Conservation (phyloP, 192 early-diverging fungal species). For the Backusella liffmaniae region DNA sequence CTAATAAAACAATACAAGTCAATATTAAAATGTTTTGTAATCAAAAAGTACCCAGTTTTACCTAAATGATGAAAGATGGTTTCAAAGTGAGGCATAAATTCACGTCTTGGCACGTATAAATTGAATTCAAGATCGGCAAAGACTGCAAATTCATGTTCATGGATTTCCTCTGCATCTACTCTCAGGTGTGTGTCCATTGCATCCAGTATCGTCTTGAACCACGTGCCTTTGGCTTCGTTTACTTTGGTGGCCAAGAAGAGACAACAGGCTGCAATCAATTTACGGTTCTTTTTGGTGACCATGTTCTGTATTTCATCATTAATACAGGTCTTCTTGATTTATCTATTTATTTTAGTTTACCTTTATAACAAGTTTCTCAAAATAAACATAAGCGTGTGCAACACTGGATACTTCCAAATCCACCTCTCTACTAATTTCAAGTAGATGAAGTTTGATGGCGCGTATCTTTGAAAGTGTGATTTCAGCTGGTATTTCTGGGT, state of each 20-base stretch:
- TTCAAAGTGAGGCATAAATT: slow-evolving; percentile 93
- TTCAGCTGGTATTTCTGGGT: slow-evolving; percentile 75
- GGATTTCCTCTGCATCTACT: slow-evolving; percentile 74
- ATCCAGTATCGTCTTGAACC: slow-evolving; percentile 60
- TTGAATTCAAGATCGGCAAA: slow-evolving; percentile 92
- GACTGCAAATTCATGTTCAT: slow-evolving; percentile 87
- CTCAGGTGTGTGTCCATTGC: slow-evolving; percentile 74
- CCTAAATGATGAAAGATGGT: slow-evolving; percentile 70
- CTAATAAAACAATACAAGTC: slow-evolving; percentile 10
- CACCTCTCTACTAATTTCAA: slow-evolving; percentile 64
- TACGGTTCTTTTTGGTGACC: slow-evolving; percentile 72
- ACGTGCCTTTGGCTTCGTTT: slow-evolving; percentile 78
- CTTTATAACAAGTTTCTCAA: slow-evolving; percentile 93
- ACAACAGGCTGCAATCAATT: slow-evolving; percentile 74
- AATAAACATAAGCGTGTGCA: slow-evolving; percentile 88
- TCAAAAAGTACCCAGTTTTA: neutral
- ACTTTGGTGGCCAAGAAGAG: slow-evolving; percentile 82
- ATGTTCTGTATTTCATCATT: slow-evolving; percentile 40
- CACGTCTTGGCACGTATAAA: slow-evolving; percentile 80
- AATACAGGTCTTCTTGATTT: neutral
- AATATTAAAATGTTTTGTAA: neutral
- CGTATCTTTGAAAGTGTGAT: slow-evolving; percentile 91
- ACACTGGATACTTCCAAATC: slow-evolving; percentile 89
- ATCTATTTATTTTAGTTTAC: slow-evolving; percentile 49
- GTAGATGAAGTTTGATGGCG: slow-evolving; percentile 70